Evolutionary conservation across 306 rosid species (phyloP).

Genomic region (Acacia melanoxylon): DNA sequence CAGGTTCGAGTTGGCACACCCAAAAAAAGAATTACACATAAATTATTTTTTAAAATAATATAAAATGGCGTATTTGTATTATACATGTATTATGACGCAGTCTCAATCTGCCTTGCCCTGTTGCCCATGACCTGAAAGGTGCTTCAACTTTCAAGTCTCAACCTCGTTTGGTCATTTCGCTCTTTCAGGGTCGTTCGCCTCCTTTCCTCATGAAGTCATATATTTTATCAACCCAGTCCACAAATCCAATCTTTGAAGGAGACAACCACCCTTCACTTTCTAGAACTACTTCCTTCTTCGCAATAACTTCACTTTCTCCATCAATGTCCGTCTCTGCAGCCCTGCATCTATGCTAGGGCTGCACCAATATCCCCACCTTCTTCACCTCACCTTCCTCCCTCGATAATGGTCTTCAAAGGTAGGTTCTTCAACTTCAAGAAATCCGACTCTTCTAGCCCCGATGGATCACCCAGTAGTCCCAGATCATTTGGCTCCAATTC

Average conservation of each 20-base stretch:
- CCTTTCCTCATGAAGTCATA: background rate
- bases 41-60: too few species aligned
- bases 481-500: constrained; percentile 70
- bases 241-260: background rate
- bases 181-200: background rate
- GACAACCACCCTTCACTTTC: background rate
- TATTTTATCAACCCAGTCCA: background rate
- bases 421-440: constrained; percentile 92
- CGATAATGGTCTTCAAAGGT: constrained; percentile 86
- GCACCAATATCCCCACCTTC: constrained; percentile 21
- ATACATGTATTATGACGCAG: too few species aligned
- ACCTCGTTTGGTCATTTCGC: background rate
- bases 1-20: too few species aligned
- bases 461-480: constrained; percentile 69
- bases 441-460: constrained; percentile 86
- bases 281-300: background rate
- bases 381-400: background rate
- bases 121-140: too few species aligned
- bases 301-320: background rate
- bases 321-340: constrained; percentile 48
- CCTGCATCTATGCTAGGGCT: constrained; percentile 54
- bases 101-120: too few species aligned
- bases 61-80: too few species aligned
- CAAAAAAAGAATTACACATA: too few species aligned
- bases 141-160: background rate